phyloP scores from a whole-genome alignment of 2,329 filamentous ascomycete species.

The Lasiodiplodia citricola region DNA sequence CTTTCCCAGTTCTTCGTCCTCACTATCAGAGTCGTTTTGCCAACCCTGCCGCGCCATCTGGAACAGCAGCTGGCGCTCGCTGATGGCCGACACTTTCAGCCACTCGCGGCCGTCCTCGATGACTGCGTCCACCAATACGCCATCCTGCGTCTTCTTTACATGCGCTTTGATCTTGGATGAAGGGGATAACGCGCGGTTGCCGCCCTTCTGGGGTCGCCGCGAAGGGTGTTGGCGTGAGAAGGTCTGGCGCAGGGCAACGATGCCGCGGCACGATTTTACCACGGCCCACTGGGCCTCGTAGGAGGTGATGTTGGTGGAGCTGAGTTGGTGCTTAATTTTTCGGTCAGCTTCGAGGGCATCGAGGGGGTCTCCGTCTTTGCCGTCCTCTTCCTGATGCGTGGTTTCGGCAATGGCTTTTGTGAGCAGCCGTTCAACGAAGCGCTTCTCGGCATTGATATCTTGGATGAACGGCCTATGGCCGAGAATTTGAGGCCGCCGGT shows the following conservation, averaged over 20 bases:
- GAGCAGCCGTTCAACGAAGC: constrained; percentile 25
- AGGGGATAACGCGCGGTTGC: constrained; percentile 1
- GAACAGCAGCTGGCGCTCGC: constrained; percentile 67
- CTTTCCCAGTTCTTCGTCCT: constrained; percentile 46
- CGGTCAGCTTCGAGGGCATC: constrained; percentile 30
- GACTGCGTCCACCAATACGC: constrained; percentile 68
- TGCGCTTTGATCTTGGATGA: constrained; percentile 8
- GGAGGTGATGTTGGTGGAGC: constrained; percentile 70
- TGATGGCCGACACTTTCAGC: constrained; percentile 72
- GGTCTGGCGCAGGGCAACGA: constrained; percentile 59
- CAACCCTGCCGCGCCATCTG: constrained; percentile 73
- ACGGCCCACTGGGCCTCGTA: constrained; percentile 67
- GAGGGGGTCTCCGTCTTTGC: neutral
- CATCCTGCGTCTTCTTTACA: constrained; percentile 48
- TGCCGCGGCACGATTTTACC: constrained; percentile 61
- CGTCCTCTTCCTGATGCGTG: neutral
- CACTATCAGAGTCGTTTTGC: constrained; percentile 56
- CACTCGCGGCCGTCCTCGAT: constrained; percentile 67
- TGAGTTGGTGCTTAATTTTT: constrained; percentile 59
- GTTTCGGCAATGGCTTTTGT: constrained; percentile 10
- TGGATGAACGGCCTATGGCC: constrained; percentile 16
- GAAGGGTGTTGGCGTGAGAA: constrained; percentile 37
- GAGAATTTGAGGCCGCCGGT: neutral
- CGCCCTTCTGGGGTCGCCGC: neutral
- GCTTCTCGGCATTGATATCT: constrained; percentile 24